These are phyloP conservation scores for Lachnellula arida DNA, from an alignment of 2,329 filamentous ascomycete species.

Conservation along the genomic window DNA sequence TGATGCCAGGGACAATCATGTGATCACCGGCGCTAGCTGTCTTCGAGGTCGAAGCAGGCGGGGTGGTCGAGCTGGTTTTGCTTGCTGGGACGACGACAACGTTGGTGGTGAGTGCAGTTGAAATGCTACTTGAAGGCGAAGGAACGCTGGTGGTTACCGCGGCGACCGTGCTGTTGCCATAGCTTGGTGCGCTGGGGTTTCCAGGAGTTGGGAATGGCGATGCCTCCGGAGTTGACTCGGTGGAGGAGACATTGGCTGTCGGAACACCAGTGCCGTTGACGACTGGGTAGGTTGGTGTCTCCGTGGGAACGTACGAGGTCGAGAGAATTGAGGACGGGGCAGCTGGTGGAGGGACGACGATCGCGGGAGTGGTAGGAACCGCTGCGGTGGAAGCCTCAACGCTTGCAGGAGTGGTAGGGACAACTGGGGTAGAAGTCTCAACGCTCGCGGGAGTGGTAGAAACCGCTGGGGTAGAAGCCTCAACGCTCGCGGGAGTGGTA, in stretches of 20 bases:
- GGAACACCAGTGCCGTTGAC: not conserved
- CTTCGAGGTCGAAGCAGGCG: not conserved
- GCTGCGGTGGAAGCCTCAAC: not conserved
- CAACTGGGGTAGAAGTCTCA: not conserved
- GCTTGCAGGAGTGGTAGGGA: not conserved
- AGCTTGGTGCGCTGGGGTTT: not conserved
- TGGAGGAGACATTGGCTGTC: not conserved
- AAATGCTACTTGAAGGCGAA: not conserved
- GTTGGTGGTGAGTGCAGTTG: not conserved
- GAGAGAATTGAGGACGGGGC: not conserved
- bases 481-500: not conserved
- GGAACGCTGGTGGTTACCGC: not conserved
- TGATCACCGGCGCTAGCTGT: not conserved
- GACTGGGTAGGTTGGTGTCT: not conserved
- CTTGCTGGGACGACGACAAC: not conserved
- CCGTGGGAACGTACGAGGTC: not conserved
- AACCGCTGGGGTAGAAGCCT: not conserved
- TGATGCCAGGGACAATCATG: conserved; percentile 1
- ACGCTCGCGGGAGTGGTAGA: not conserved
- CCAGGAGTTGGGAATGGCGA: no score
- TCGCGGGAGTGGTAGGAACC: not conserved
- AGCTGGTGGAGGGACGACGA: not conserved
- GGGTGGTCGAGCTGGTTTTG: not conserved
- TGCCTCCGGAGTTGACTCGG: not conserved
- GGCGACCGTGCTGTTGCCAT: not conserved